Evolutionary conservation across 1,284 basidiomycete genomes (phyloP), one percentile per base, ranked within the genome.

Genomic region (Butyriboletus appendiculatus): DNA sequence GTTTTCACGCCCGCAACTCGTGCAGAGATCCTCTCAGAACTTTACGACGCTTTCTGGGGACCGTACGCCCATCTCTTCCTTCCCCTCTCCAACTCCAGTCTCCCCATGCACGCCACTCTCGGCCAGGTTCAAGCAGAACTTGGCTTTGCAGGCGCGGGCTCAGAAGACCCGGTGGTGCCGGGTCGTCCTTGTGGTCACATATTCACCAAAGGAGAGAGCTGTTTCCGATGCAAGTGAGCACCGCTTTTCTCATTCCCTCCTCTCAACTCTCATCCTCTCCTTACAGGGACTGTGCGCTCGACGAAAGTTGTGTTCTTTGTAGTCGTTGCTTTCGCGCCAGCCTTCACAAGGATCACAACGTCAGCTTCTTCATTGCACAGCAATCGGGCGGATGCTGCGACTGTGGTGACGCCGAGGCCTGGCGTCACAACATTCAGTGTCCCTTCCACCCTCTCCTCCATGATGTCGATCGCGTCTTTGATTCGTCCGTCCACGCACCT

Each of bases 341-440:
- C 18, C 80, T 89, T 58, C 95, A 97, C 67, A 75, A 77, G 37
- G 86, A 85, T 35, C 95, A 97, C 74, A 95, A 94, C 61, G 86
- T 96, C 61, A 88, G 89, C 57, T 96, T 96, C 75, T 93, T 92
- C 69, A 89, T 94, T 57, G 88, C 92, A 11, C 92, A 94, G 59
- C 90, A 96, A 64, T 90, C 92, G 0, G 92, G 92, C 10, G 90
- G 93, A 4, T 94, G 91, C 60, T 97, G 95, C 68, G 94, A 96
- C 72, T 97, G 95, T 64, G 93, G 94, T 20, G 94, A 96, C 65
- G 76, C 81, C 26, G 90, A 95, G 65, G 92, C 92, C 2, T 97
- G 94, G 93, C 79, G 84, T 30, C 63, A 66, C 6, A 74, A 81
- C 30, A 80, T 91, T 20, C 73, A 78, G 7, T 96, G 94, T 68